These are phyloP conservation scores for Trichomonascus vanleenenianus DNA, from an alignment of 805 yeast genomes.

Conservation along the genomic window DNA sequence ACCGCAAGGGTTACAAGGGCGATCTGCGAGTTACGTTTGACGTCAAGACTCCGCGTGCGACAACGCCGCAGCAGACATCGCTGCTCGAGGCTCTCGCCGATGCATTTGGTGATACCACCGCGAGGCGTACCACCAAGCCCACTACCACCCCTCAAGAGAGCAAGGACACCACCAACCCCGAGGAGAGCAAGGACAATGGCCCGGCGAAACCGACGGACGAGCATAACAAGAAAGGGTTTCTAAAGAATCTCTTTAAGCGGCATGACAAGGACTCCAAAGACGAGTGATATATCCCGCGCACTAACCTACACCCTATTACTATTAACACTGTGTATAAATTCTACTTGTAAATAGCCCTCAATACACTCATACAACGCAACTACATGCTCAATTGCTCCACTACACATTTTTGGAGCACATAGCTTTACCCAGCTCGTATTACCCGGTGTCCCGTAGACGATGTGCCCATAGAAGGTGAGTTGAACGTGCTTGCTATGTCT, in stretches of 20 bases:
- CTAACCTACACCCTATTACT: neutral
- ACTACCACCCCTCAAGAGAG: too few relatives aligned
- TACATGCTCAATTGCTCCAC: too few relatives aligned
- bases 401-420: too few relatives aligned
- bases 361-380: too few relatives aligned
- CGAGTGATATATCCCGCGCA: too few relatives aligned
- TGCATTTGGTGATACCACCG: constrained; percentile 70
- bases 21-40: constrained; percentile 68
- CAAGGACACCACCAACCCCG: neutral
- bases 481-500: too few relatives aligned
- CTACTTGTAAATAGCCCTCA: too few relatives aligned
- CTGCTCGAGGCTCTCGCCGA: constrained; percentile 92
- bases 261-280: constrained; percentile 16
- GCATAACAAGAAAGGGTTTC: constrained; percentile 19
- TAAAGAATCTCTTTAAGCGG: constrained; percentile 29
- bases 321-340: neutral
- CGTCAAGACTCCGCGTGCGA: constrained; percentile 66
- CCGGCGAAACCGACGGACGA: neutral
- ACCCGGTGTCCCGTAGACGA: too few relatives aligned
- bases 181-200: constrained; percentile 1
- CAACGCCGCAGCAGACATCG: constrained; percentile 77
- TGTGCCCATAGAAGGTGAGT: too few relatives aligned
- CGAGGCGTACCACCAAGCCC: constrained; percentile 38
- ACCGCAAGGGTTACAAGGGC: constrained; percentile 56
- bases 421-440: too few relatives aligned